Evolutionary conservation across 805 yeast genomes (phyloP).

Genomic region (Lipomyces sp.): DNA sequence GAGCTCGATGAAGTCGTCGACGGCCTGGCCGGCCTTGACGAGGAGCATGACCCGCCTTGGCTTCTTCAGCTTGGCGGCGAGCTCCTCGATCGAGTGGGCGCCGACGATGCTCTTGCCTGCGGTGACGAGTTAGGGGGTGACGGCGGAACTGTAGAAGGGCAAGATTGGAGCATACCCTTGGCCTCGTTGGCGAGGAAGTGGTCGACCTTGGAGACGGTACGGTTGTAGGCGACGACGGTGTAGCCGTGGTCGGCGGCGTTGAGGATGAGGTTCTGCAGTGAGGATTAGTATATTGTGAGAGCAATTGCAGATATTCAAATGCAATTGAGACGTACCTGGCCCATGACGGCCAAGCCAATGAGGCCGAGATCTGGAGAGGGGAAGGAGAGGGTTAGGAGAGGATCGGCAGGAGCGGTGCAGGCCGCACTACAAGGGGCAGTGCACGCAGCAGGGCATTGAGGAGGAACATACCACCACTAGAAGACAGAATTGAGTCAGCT

Average conservation of each 20-base stretch:
- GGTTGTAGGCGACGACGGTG: conserved; percentile 97
- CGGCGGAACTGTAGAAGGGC: neutral
- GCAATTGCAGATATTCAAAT: neutral
- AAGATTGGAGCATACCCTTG: conserved; percentile 53
- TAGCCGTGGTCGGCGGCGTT: conserved; percentile 96
- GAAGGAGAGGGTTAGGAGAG: neutral
- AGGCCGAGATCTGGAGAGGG: conserved; percentile 86
- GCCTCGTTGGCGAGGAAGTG: conserved; percentile 92
- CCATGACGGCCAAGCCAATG: conserved; percentile 99
- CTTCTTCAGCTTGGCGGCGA: conserved; percentile 83
- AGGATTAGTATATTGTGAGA: too few species aligned
- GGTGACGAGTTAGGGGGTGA: neutral
- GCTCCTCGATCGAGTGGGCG: conserved; percentile 88
- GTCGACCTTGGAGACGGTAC: conserved; percentile 95
- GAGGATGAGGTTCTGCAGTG: conserved; percentile 75
- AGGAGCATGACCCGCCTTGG: conserved; percentile 93
- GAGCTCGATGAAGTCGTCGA: conserved; percentile 85
- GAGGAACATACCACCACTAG: conserved; percentile 31
- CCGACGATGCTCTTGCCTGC: conserved; percentile 78
- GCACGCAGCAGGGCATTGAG: neutral
- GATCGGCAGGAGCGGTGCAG: neutral
- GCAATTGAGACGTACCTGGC: conserved; percentile 50
- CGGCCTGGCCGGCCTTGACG: conserved; percentile 96
- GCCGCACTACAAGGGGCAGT: neutral
- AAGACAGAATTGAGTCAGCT: too few species aligned